These are phyloP conservation scores for Amborella trichopoda DNA, from an alignment of 164 flowering plant genomes.

Conservation along the genomic window DNA sequence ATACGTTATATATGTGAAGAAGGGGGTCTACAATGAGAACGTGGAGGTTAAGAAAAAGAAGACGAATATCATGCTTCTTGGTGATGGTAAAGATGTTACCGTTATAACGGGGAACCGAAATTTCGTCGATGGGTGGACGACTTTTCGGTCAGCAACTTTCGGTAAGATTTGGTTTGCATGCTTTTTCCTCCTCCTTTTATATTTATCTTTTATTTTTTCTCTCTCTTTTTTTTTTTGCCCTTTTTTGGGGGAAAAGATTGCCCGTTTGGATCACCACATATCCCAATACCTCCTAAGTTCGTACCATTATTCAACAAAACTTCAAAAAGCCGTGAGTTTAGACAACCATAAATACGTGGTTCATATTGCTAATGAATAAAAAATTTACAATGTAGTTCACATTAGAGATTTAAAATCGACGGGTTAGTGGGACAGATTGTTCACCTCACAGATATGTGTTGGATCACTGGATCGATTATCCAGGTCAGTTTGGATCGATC, in stretches of 20 bases:
- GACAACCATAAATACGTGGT: neutral
- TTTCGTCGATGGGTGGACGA: conserved; percentile 42
- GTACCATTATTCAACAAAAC: no score
- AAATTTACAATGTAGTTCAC: neutral
- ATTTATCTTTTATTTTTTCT: neutral
- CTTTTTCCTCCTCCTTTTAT: neutral
- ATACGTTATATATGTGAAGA: conserved; percentile 40
- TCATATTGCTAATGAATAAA: neutral
- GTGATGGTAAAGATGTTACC: conserved; percentile 39
- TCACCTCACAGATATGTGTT: no score
- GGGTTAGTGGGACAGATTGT: no score
- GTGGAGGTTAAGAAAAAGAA: conserved; percentile 53
- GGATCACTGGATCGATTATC: no score
- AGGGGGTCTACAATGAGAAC: conserved; percentile 37
- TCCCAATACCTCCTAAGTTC: neutral
- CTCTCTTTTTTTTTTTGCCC: neutral
- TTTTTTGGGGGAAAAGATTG: neutral
- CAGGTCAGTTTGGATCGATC: no score
- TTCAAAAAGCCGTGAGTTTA: no score
- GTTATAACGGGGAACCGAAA: conserved; percentile 37
- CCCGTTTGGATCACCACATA: neutral
- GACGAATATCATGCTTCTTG: conserved; percentile 39
- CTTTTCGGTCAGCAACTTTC: conserved; percentile 47
- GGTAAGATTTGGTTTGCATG: conserved; percentile 19
- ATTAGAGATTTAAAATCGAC: neutral